Base-by-base conservation (phyloP, 2,329 filamentous ascomycete species). In the Penicillium nordicum region DNA sequence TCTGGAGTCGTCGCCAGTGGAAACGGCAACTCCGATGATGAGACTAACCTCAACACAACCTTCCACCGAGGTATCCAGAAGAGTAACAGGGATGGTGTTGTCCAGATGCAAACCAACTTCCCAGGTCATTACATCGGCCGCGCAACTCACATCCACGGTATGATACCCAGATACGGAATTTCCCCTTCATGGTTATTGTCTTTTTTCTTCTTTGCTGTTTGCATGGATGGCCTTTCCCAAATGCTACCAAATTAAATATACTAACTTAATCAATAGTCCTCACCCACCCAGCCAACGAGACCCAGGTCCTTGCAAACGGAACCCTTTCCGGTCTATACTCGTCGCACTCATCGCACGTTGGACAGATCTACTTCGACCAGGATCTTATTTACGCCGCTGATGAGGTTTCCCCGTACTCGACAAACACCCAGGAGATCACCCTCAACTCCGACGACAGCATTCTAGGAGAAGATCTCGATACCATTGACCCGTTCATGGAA, bases 361-460 rank as follows among this genome's bases (percentile, higher is more conserved):
- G 85, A 18, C 85, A 89, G 68, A 67, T 85, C 49, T 88, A 85
- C 78, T 85, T 85, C 54, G 84, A 88, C 68, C 81, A 87, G 67
- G 75, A 77, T 59, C 79, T 88, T 10, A 79, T 84, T 61, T 63
- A 64, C 27, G 60, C 74, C 38, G 82, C 87, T 53, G 80, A 84
- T 58, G 68, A 69, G 10, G 74, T 72, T 1, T 57, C 67, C 0
- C 80, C 81, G 0, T 84, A 84, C 69, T 69, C 57, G 5, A 68
- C 69, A 54, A 83, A 84, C 70, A 76, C 72, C 0, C 75, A 81
- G 57, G 50, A 61, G 0, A 53, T 81, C 21, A 85, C 79, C 5
- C 72, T 67, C 37, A 86, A 86, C 63, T 72, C 70, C 12, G 72
- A 81, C 0, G 84, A 87, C 67, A 54, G 59, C 18, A 76, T 85